Percentiles rank a stretch among this genome's conserved stretches.
Evolutionary conservation across 192 early-diverging fungal species (phyloP).

Genomic region (Coemansia sp.): DNA sequence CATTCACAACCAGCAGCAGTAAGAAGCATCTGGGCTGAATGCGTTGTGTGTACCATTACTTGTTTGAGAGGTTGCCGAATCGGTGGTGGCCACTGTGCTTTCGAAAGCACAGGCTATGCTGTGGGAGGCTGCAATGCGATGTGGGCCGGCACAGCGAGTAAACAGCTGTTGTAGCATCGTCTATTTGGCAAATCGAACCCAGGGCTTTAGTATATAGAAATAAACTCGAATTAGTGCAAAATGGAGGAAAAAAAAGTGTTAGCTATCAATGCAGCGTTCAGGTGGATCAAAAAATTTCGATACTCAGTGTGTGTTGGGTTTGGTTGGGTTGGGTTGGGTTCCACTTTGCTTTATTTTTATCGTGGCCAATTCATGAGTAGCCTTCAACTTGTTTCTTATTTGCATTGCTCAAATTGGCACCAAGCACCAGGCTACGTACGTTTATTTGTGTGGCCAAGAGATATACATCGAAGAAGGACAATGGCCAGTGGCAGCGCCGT

Average conservation of each 20-base stretch:
- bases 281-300: no score
- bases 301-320: no score
- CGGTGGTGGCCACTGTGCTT: slow-evolving; percentile 30
- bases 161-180: neutral
- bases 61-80: neutral
- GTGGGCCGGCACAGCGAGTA: neutral
- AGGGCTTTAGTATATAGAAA: neutral
- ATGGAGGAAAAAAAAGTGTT: no score
- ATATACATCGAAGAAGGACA: neutral
- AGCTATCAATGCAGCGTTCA: no score
- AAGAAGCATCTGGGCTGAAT: no score
- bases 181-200: neutral
- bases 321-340: no score
- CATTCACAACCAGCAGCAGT: no score
- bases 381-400: neutral
- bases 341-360: no score
- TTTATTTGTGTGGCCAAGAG: neutral
- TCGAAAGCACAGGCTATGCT: slow-evolving; percentile 20
- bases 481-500: neutral
- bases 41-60: neutral
- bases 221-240: no score
- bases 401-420: neutral
- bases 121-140: neutral
- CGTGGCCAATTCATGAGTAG: no score
- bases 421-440: neutral